These are phyloP conservation scores for Sarcomyxa edulis DNA, from an alignment of 768 basidiomycete genomes.

Conservation along the genomic window DNA sequence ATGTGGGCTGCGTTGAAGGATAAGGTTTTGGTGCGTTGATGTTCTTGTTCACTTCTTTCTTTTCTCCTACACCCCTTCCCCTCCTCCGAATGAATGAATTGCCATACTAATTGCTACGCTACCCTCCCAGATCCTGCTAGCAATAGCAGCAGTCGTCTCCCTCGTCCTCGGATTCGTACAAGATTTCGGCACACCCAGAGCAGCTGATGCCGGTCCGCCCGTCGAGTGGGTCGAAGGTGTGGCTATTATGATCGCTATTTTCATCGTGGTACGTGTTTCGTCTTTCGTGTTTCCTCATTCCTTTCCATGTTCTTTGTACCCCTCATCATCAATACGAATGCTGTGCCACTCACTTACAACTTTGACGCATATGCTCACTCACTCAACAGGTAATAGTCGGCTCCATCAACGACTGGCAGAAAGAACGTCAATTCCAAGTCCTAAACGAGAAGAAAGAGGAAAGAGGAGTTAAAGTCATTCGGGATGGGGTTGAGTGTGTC, in stretches of 20 bases:
- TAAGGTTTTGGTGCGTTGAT: conserved; percentile 71
- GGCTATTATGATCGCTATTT: conserved; percentile 70
- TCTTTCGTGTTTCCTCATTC: background rate
- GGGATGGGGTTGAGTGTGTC: conserved; percentile 61
- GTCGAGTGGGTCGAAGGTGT: conserved; percentile 98
- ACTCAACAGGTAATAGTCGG: conserved; percentile 72
- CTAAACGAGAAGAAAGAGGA: conserved; percentile 97
- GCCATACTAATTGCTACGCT: no score
- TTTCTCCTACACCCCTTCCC: conserved; percentile 2
- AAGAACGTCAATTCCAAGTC: conserved; percentile 90
- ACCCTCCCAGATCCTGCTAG: conserved; percentile 83
- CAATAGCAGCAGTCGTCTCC: conserved; percentile 89
- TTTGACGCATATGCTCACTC: conserved; percentile 11
- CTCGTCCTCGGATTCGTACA: conserved; percentile 93
- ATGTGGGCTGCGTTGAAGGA: conserved; percentile 89
- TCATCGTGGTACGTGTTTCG: conserved; percentile 58
- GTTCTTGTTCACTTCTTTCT: conserved; percentile 4
- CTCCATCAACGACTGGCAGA: conserved; percentile 96
- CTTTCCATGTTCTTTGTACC: no score
- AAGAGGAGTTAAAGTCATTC: conserved; percentile 80
- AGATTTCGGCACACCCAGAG: conserved; percentile 72
- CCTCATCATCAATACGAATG: no score
- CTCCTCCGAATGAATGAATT: no score
- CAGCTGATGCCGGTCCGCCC: conserved; percentile 57
- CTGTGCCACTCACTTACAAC: background rate